Percentiles rank a stretch among this genome's conserved stretches.
Evolutionary conservation across 2,329 filamentous ascomycete species (phyloP).

Genomic region (Camptophora hylomeconis): DNA sequence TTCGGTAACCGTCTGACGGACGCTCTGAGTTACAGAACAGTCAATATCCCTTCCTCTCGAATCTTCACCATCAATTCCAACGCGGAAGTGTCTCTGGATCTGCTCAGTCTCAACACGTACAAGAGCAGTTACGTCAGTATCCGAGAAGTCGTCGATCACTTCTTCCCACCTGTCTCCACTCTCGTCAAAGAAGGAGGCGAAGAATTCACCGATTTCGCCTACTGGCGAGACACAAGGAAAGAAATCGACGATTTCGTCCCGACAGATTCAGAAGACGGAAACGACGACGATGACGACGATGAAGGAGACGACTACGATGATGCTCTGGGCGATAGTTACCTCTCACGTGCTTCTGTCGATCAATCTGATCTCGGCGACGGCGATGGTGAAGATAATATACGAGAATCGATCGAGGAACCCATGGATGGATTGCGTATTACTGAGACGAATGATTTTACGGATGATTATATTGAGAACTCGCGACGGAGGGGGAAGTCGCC

Average conservation of each 20-base stretch:
- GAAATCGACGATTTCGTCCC: slow-evolving; percentile 82
- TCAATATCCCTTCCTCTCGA: slow-evolving; percentile 83
- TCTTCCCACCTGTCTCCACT: slow-evolving; percentile 83
- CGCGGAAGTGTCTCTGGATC: slow-evolving; percentile 82
- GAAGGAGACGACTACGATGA: slow-evolving; percentile 30
- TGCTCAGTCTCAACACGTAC: slow-evolving; percentile 83
- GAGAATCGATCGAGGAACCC: slow-evolving; percentile 11
- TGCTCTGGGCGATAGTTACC: slow-evolving; percentile 43
- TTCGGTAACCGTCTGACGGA: slow-evolving; percentile 96
- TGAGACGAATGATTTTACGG: slow-evolving; percentile 13
- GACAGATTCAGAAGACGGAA: slow-evolving; percentile 55
- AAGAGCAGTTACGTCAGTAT: slow-evolving; percentile 96
- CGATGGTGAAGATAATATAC: slow-evolving; percentile 33
- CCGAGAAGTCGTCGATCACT: slow-evolving; percentile 93
- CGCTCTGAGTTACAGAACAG: slow-evolving; percentile 86
- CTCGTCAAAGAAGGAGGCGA: slow-evolving; percentile 82
- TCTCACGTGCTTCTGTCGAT: slow-evolving; percentile 39
- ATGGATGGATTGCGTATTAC: slow-evolving; percentile 19
- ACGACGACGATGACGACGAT: slow-evolving; percentile 38
- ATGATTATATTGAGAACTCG: slow-evolving; percentile 12
- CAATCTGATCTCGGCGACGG: slow-evolving; percentile 34
- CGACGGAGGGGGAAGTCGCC: not conserved
- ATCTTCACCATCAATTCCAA: slow-evolving; percentile 99
- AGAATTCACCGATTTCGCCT: slow-evolving; percentile 92
- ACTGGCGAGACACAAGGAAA: slow-evolving; percentile 70